Evolutionary conservation across 371 early-diverging fungal genomes (phyloP).

Genomic region (Dichotomocladium elegans): DNA sequence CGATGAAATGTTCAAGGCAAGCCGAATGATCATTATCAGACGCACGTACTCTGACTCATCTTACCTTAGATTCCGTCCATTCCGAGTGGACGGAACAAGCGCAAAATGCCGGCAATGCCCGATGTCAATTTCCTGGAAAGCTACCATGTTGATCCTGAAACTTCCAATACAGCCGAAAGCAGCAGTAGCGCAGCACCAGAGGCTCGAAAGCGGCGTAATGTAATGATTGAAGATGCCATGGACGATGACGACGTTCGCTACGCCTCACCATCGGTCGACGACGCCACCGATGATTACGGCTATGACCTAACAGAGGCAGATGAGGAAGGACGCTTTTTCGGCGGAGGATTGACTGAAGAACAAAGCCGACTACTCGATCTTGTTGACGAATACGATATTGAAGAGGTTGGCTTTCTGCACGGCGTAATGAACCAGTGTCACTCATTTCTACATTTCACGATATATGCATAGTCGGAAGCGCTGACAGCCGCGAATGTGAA

Average conservation of each 20-base stretch:
- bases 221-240: slow-evolving; percentile 39
- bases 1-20: slow-evolving; percentile 70
- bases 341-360: slow-evolving; percentile 77
- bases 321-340: slow-evolving; percentile 80
- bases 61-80: slow-evolving; percentile 52
- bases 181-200: slow-evolving; percentile 6
- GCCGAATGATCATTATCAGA: background rate
- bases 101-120: slow-evolving; percentile 57
- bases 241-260: slow-evolving; percentile 22
- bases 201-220: slow-evolving; percentile 26
- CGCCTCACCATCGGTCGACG: slow-evolving; percentile 9
- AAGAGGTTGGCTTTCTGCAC: slow-evolving; percentile 60
- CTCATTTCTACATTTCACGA: too few species aligned
- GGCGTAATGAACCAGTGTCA: too few species aligned
- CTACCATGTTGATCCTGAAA: slow-evolving; percentile 25
- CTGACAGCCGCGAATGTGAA: slow-evolving; percentile 66
- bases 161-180: slow-evolving; percentile 13
- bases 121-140: slow-evolving; percentile 44
- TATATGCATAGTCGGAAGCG: slow-evolving; percentile 33
- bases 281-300: slow-evolving; percentile 5
- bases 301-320: slow-evolving; percentile 51
- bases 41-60: background rate
- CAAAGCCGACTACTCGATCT: slow-evolving; percentile 76
- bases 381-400: slow-evolving; percentile 81
- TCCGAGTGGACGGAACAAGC: slow-evolving; percentile 56